Evolutionary conservation across 129 eudicot genomes (phyloP), one percentile per base, ranked within the genome.

Genomic region (Flaveria robusta): DNA sequence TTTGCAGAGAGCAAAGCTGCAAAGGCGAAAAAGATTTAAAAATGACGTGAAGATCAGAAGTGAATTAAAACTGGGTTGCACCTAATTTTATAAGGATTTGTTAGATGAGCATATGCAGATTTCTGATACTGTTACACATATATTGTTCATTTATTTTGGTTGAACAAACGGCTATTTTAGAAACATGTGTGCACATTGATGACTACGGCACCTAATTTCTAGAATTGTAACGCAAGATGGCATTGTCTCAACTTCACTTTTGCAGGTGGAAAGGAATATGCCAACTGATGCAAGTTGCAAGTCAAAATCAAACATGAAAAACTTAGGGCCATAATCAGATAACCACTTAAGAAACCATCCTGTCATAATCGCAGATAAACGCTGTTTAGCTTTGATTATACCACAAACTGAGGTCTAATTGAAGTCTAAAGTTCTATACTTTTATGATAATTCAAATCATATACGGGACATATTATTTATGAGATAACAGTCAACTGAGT

Each of bases 1-100:
- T 81, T 68, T 73, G 52, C 15, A 51, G 29, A 74, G 71, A 75
- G 74, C 66, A 75, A 67, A 74, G 42, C 29, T 12, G 74, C 59
- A 71, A 67, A 69, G 42, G 31, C 9, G 34, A 27, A 59, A 66
- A 73, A 52, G 68, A 71, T 71, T 39, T 31, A 47, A 34, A 60
- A 31, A 49, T 1, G 31, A 62, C 42, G 66, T 70, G 37, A 70
- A 71, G 72, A 47, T 79, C 65, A 59, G 27, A 56, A 27, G 66
- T 72, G 52, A 41, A 10, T 23, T 65, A 8, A 34, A 34, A 34
- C 39, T 34, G 39, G 7, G 39, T 34, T 7, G 39, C 39, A 5
- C 7, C 4, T 4, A 34, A 14, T 34, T 65, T 65, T 34, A 37
- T 37, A 18, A 9, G 3, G 50, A 18, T 34, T 37, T 66, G 70